Evolutionary conservation across 2,329 filamentous ascomycete genomes (phyloP).

Genomic region (Chaetomium globosum): DNA sequence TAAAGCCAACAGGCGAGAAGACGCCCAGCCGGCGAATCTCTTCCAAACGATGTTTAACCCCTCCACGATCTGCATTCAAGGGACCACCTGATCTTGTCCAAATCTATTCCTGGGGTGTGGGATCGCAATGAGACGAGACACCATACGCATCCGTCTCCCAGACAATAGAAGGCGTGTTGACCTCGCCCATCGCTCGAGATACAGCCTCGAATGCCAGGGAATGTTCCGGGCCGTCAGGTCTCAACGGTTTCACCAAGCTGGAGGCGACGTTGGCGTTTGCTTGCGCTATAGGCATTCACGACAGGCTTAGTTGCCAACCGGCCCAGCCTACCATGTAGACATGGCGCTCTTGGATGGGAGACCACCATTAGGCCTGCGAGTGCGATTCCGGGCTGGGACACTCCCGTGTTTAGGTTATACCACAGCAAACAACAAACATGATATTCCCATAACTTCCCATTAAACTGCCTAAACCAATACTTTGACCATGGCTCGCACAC

Average conservation of each 20-base stretch:
- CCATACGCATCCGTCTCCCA: not conserved
- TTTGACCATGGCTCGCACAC: constrained; percentile 26
- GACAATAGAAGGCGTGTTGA: not conserved
- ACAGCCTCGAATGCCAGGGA: not conserved
- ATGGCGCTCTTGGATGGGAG: not conserved
- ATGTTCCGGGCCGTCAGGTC: too few species aligned
- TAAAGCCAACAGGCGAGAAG: not conserved
- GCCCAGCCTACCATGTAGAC: not conserved
- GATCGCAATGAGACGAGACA: not conserved
- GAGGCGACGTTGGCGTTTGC: not conserved
- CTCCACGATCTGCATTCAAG: too few species aligned
- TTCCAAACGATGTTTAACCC: not conserved
- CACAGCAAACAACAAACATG: not conserved
- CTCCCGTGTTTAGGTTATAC: not conserved
- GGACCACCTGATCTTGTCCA: not conserved
- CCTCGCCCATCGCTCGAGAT: not conserved
- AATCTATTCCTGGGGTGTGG: not conserved
- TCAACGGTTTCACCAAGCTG: not conserved
- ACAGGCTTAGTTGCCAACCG: not conserved
- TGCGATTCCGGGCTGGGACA: not conserved
- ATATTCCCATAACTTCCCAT: not conserved
- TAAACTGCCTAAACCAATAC: not conserved
- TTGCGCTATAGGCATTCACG: not conserved
- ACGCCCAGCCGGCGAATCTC: too few species aligned
- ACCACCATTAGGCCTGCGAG: not conserved